phyloP scores from a whole-genome alignment of 129 eudicot species.

The Lactuca sativa region DNA sequence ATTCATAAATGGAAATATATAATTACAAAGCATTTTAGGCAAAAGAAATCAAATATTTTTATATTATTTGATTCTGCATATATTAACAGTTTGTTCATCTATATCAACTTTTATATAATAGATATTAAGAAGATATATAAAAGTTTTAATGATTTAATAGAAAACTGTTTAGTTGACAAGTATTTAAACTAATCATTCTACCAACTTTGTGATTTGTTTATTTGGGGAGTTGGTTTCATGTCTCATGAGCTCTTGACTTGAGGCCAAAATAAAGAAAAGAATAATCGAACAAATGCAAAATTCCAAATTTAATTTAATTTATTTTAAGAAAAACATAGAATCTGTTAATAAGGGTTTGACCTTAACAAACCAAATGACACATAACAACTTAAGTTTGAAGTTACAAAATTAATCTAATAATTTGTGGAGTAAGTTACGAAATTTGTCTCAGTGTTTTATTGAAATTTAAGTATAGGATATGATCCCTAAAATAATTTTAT shows the following conservation, averaged over 20 bases:
- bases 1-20: no score
- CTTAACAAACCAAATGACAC: conserved; percentile 11
- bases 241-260: conserved; percentile 4
- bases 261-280: neutral
- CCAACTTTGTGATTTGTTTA: conserved; percentile 12
- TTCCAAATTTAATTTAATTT: neutral
- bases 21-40: no score
- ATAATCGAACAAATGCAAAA: conserved; percentile 10
- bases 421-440: neutral
- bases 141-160: neutral
- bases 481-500: no score
- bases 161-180: neutral
- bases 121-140: no score
- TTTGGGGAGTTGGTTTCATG: conserved; percentile 24
- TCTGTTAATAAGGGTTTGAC: conserved; percentile 4
- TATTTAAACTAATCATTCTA: neutral
- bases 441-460: neutral
- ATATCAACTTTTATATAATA: no score
- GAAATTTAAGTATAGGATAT: neutral
- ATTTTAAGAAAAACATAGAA: neutral
- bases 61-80: no score
- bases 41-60: no score
- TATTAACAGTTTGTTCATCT: no score
- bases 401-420: no score
- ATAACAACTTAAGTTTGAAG: neutral